These are phyloP conservation scores for Exophiala sp. DNA, from an alignment of 2,329 filamentous ascomycete species.

Conservation along the genomic window DNA sequence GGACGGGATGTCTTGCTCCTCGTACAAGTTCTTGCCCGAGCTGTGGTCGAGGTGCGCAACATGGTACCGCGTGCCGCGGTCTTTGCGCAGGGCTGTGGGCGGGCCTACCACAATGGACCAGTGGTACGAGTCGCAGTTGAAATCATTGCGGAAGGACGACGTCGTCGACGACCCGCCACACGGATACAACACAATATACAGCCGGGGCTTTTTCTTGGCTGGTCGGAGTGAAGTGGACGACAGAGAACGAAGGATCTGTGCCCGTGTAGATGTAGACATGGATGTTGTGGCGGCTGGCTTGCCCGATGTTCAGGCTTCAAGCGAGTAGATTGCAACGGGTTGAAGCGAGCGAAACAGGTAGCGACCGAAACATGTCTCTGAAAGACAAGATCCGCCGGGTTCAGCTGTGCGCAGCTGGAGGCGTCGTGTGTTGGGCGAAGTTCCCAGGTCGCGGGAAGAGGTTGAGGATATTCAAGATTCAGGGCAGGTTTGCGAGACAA, in stretches of 20 bases:
- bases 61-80: constrained; percentile 24
- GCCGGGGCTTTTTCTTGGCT: constrained; percentile 24
- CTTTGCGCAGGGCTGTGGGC: constrained; percentile 16
- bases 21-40: constrained; percentile 20
- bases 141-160: constrained; percentile 21
- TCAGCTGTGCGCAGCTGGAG: too few relatives aligned
- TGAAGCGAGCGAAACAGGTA: background rate
- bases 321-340: background rate
- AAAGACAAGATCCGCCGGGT: too few relatives aligned
- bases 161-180: constrained; percentile 20
- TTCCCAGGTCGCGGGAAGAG: too few relatives aligned
- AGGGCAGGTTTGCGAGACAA: too few relatives aligned
- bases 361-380: background rate
- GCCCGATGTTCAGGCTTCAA: background rate
- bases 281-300: background rate
- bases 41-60: constrained; percentile 20
- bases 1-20: constrained; percentile 25
- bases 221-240: constrained; percentile 18
- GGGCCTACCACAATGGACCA: constrained; percentile 25
- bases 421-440: too few relatives aligned
- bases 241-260: constrained; percentile 22
- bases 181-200: constrained; percentile 27
- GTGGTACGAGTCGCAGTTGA: constrained; percentile 28
- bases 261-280: constrained; percentile 10
- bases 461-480: too few relatives aligned